These are phyloP conservation scores for Candida maesae DNA, from an alignment of 805 yeast species.

Conservation along the genomic window DNA sequence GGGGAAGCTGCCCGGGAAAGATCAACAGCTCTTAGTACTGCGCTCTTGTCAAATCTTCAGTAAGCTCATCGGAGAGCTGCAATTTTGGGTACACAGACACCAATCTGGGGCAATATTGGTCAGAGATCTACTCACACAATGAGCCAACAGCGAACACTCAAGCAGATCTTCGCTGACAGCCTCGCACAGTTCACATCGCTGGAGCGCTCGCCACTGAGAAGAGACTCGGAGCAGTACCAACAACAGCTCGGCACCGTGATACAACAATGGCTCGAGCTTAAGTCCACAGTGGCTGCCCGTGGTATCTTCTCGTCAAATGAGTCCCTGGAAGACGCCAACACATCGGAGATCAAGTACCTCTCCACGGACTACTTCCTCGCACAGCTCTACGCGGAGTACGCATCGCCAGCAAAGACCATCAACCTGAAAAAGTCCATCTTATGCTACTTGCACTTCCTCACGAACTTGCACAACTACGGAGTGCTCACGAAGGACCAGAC, in stretches of 20 bases:
- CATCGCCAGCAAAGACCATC: conserved; percentile 28
- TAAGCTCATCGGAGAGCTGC: too few species aligned
- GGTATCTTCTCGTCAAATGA: conserved; percentile 73
- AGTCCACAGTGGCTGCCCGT: conserved; percentile 40
- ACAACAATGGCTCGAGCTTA: conserved; percentile 41
- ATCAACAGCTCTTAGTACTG: too few species aligned
- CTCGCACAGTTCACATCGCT: neutral
- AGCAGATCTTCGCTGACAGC: conserved; percentile 7
- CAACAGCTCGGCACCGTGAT: conserved; percentile 33
- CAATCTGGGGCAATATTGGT: too few species aligned
- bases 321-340: conserved; percentile 60
- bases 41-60: too few species aligned
- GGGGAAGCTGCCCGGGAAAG: too few species aligned
- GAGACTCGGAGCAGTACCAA: conserved; percentile 43
- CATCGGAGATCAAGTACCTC: conserved; percentile 58
- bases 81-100: too few species aligned
- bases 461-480: conserved; percentile 41
- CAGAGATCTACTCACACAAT: conserved; percentile 1
- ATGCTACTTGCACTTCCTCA: conserved; percentile 42
- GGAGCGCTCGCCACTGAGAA: conserved; percentile 28
- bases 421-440: conserved; percentile 41
- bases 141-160: conserved; percentile 12
- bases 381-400: conserved; percentile 25
- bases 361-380: conserved; percentile 60
- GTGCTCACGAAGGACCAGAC: conserved; percentile 38